Evolutionary conservation across 1,139 yeast genomes (phyloP).

Genomic region (Petasospora fabianii): DNA sequence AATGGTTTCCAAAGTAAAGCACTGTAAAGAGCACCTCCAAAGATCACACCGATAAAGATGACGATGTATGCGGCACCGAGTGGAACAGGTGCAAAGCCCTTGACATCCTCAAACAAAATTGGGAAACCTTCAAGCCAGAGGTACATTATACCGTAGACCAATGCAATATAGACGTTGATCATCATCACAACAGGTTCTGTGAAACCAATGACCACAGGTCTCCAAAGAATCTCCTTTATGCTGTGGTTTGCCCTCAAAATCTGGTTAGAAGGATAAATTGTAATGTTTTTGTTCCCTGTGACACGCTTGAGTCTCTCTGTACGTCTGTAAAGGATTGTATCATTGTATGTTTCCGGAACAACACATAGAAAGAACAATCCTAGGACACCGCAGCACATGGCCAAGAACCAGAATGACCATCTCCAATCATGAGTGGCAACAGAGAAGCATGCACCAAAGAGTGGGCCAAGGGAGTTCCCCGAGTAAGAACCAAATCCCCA

Average conservation of each 20-base stretch:
- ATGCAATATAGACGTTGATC: slow-evolving; percentile 47
- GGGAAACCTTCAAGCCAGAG: slow-evolving; percentile 64
- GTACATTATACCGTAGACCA: slow-evolving; percentile 52
- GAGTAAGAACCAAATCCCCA: slow-evolving; percentile 52
- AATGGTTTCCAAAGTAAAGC: slow-evolving; percentile 21
- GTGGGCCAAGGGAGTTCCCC: slow-evolving; percentile 67
- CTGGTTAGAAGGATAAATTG: slow-evolving; percentile 30
- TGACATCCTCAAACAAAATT: slow-evolving; percentile 42
- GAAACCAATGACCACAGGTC: slow-evolving; percentile 43
- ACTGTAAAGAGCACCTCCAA: slow-evolving; percentile 37
- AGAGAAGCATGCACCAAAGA: slow-evolving; percentile 49
- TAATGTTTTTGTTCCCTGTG: slow-evolving; percentile 43
- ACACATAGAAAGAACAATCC: slow-evolving; percentile 34
- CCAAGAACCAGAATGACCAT: slow-evolving; percentile 43
- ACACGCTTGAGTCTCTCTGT: slow-evolving; percentile 44
- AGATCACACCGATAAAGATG: slow-evolving; percentile 44
- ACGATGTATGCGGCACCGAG: slow-evolving; percentile 46
- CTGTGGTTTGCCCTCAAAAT: slow-evolving; percentile 28
- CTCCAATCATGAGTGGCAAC: slow-evolving; percentile 42
- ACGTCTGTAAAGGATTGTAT: slow-evolving; percentile 40
- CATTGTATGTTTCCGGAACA: slow-evolving; percentile 50
- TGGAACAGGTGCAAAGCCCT: slow-evolving; percentile 47
- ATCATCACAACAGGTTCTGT: slow-evolving; percentile 45
- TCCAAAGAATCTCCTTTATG: slow-evolving; percentile 43
- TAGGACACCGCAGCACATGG: slow-evolving; percentile 37